Conservation (phyloP, 2,329 filamentous ascomycete genomes). For the Fusarium dimerum region DNA sequence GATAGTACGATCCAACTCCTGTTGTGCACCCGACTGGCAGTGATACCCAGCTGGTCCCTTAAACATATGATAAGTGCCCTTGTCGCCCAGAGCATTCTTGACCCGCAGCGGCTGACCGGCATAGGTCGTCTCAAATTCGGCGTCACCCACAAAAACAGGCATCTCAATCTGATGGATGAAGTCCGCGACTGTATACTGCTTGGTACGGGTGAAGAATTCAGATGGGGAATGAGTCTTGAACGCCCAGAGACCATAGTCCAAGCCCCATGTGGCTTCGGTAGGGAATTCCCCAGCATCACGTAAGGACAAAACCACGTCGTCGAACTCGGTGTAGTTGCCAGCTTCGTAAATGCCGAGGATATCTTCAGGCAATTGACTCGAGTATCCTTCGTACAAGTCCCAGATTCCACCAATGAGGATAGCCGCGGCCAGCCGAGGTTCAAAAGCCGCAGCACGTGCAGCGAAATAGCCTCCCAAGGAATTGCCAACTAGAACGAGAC, state of each 20-base stretch:
- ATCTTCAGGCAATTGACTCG: constrained; percentile 1
- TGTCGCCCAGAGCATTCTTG: constrained; percentile 11
- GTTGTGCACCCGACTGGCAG: constrained; percentile 14
- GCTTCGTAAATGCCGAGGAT: constrained; percentile 3
- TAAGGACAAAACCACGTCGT: background rate
- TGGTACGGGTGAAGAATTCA: constrained; percentile 4
- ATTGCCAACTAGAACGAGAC: constrained; percentile 41
- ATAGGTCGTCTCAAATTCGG: constrained; percentile 7
- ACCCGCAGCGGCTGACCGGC: constrained; percentile 9
- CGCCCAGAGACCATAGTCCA: constrained; percentile 14
- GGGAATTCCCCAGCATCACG: background rate
- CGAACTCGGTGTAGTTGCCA: constrained; percentile 5
- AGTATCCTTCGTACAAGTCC: constrained; percentile 21
- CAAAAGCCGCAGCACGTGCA: constrained; percentile 44
- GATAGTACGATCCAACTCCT: constrained; percentile 10
- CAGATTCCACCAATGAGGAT: constrained; percentile 41
- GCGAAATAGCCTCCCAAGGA: constrained; percentile 45
- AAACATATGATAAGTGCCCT: constrained; percentile 10
- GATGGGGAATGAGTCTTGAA: constrained; percentile 11
- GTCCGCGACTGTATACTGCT: constrained; percentile 7
- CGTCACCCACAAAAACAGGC: constrained; percentile 14
- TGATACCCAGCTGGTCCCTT: constrained; percentile 14
- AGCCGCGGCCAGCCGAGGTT: constrained; percentile 42
- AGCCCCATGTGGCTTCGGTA: constrained; percentile 4
- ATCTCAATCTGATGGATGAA: constrained; percentile 7